These are phyloP conservation scores for Malus sieversii DNA, from an alignment of 306 rosid genomes.

Conservation along the genomic window DNA sequence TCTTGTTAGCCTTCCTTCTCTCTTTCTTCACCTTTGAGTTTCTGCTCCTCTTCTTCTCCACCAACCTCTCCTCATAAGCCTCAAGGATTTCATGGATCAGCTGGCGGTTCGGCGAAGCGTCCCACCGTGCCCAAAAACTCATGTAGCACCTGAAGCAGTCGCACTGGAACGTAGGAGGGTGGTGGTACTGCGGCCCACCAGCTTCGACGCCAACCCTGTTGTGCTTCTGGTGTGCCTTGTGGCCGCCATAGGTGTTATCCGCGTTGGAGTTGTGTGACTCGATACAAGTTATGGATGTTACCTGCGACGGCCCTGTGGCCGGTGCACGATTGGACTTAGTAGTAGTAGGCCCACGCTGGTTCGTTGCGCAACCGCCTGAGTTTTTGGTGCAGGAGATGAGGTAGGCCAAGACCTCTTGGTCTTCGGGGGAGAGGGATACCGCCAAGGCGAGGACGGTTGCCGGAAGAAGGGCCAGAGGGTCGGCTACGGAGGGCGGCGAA, in stretches of 20 bases:
- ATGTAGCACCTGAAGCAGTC: constrained; percentile 30
- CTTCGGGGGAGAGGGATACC: constrained; percentile 16
- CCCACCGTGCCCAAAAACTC: constrained; percentile 38
- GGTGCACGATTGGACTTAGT: background rate
- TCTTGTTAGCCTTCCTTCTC: constrained; percentile 1
- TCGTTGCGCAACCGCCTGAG: background rate
- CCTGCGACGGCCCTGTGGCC: background rate
- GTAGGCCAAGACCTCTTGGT: constrained; percentile 28
- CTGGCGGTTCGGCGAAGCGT: constrained; percentile 28
- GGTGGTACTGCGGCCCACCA: background rate
- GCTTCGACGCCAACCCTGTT: background rate
- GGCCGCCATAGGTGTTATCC: background rate
- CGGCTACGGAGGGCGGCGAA: constrained; percentile 7
- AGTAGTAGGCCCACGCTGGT: background rate
- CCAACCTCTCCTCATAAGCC: constrained; percentile 28
- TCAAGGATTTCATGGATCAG: constrained; percentile 33
- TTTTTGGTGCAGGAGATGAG: constrained; percentile 23
- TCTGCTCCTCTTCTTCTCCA: constrained; percentile 13
- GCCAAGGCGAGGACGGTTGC: constrained; percentile 9
- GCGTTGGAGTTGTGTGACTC: background rate
- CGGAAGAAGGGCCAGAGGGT: constrained; percentile 23
- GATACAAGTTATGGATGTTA: background rate
- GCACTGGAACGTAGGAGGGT: constrained; percentile 14
- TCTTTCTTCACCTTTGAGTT: constrained; percentile 13
- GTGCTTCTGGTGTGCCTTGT: background rate